phyloP scores from a whole-genome alignment of 176 grass and related monocot genomes.

The Oryza punctata region DNA sequence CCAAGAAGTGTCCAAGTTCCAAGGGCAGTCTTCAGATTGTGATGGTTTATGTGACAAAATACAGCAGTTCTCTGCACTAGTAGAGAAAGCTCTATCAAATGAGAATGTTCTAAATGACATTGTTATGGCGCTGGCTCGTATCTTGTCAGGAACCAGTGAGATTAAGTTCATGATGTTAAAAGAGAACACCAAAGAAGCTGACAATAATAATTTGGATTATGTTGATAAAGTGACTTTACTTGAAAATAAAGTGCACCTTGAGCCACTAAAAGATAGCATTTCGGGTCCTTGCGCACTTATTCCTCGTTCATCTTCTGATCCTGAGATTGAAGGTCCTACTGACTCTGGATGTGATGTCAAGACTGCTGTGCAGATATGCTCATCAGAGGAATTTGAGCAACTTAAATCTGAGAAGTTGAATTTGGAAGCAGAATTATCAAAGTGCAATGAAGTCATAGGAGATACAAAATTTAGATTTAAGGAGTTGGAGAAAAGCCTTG shows the following conservation, averaged over 20 bases:
- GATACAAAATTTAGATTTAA: constrained; percentile 55
- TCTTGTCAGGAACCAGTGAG: constrained; percentile 74
- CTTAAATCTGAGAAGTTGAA: constrained; percentile 73
- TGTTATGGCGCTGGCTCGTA: constrained; percentile 55
- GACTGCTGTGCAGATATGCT: constrained; percentile 41
- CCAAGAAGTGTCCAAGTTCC: constrained; percentile 64
- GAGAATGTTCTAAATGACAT: constrained; percentile 59
- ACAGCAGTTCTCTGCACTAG: constrained; percentile 61
- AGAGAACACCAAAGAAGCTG: constrained; percentile 61
- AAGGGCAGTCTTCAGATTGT: constrained; percentile 57
- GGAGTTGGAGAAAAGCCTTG: constrained; percentile 69
- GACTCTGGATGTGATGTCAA: constrained; percentile 54
- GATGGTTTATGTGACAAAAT: constrained; percentile 64
- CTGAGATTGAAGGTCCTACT: constrained; percentile 59
- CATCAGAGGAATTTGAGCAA: constrained; percentile 61
- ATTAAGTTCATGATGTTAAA: constrained; percentile 58
- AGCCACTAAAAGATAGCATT: constrained; percentile 46
- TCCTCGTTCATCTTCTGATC: constrained; percentile 60
- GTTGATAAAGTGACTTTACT: constrained; percentile 98
- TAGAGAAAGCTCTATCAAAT: constrained; percentile 66
- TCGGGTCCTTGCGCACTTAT: constrained; percentile 37
- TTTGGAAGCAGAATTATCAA: constrained; percentile 64
- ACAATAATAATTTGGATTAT: constrained; percentile 87
- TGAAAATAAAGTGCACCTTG: constrained; percentile 87
- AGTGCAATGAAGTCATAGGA: constrained; percentile 73